These are phyloP conservation scores for Didymella pomorum DNA, from an alignment of 2,329 filamentous ascomycete species.

Conservation along the genomic window DNA sequence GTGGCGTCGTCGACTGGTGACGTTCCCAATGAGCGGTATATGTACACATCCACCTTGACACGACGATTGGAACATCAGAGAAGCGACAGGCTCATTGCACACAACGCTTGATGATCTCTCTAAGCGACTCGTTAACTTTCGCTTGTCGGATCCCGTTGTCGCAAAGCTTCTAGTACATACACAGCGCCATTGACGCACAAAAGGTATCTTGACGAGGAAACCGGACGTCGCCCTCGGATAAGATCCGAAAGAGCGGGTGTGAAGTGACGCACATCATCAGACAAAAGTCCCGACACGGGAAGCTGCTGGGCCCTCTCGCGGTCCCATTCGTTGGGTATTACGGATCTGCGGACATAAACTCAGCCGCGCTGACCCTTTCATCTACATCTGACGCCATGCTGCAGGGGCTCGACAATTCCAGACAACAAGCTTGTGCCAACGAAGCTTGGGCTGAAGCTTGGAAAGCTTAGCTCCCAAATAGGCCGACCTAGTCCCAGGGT, in stretches of 20 bases:
- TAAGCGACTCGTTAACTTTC: not conserved
- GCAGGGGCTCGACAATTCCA: not conserved
- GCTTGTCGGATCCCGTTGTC: not conserved
- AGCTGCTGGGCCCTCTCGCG: not conserved
- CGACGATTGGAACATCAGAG: not conserved
- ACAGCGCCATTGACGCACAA: not conserved
- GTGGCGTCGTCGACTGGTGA: not conserved
- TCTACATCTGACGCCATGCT: not conserved
- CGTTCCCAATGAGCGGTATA: not conserved
- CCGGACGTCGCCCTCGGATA: not conserved
- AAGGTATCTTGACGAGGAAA: not conserved
- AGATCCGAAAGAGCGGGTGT: not conserved
- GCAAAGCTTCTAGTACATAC: not conserved
- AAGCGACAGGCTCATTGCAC: not conserved
- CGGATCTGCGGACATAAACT: not conserved
- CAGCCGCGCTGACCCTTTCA: not conserved
- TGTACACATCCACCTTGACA: not conserved
- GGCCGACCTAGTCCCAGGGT: not conserved
- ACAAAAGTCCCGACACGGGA: not conserved
- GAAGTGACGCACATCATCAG: not conserved
- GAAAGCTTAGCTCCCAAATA: not conserved
- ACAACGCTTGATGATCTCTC: not conserved
- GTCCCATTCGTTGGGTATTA: not conserved
- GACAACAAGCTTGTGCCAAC: not conserved
- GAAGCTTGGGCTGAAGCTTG: constrained; percentile 5